Conservation (phyloP, 2,329 filamentous ascomycete species). For the Fusarium fracticaudum region DNA sequence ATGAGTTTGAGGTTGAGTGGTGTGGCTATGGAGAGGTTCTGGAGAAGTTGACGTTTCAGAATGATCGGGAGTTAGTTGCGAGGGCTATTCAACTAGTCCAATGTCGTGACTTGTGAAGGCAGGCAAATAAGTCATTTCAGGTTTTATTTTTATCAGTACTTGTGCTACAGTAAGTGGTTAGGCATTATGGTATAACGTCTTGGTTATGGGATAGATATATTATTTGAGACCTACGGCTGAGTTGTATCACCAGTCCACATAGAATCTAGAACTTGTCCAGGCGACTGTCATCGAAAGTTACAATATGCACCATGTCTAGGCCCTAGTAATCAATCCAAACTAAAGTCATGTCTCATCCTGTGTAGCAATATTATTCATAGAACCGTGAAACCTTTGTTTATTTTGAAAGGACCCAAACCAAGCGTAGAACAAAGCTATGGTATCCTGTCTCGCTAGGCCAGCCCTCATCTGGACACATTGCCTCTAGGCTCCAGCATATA, state of each 20-base stretch:
- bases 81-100: not conserved
- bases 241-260: not conserved
- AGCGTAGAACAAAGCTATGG: not conserved
- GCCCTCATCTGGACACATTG: not conserved
- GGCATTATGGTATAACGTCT: not conserved
- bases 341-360: not conserved
- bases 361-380: not conserved
- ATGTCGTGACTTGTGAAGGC: not conserved
- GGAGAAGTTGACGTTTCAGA: not conserved
- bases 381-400: not conserved
- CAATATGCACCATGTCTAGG: accelerated
- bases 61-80: not conserved
- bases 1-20: not conserved
- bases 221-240: not conserved
- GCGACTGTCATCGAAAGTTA: not conserved
- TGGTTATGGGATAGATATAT: not conserved
- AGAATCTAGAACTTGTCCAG: not conserved
- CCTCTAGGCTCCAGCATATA: not conserved
- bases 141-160: no score
- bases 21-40: not conserved
- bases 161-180: not conserved
- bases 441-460: not conserved
- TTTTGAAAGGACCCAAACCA: not conserved
- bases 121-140: not conserved
- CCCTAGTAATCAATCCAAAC: not conserved